Conservation (phyloP, 2,329 filamentous ascomycete species). For the Ophiocordyceps camponoti-floridani region DNA sequence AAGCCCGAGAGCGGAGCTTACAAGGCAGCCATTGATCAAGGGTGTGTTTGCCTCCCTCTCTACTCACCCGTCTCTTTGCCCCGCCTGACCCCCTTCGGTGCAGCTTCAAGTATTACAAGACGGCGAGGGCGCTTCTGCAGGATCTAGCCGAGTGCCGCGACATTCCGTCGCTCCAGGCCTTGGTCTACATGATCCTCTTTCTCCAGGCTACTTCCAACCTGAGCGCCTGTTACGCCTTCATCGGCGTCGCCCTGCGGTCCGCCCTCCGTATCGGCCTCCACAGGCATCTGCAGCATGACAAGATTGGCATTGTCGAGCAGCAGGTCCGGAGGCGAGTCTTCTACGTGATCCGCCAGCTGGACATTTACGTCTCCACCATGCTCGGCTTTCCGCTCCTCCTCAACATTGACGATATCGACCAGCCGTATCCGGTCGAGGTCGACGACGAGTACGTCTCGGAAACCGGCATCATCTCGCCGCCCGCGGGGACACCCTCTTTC, state of each 20-base stretch:
- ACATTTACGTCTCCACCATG: constrained; percentile 50
- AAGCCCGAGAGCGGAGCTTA: constrained; percentile 29
- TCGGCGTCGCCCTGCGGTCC: constrained; percentile 60
- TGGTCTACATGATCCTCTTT: constrained; percentile 68
- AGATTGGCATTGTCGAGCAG: constrained; percentile 43
- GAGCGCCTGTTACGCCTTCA: constrained; percentile 63
- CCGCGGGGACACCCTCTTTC: constrained; percentile 36
- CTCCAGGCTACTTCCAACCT: constrained; percentile 64
- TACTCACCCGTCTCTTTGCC: background rate
- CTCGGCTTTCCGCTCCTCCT: constrained; percentile 48
- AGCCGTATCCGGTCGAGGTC: constrained; percentile 44
- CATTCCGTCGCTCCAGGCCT: constrained; percentile 53
- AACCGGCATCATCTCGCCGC: constrained; percentile 34
- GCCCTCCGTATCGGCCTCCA: constrained; percentile 66
- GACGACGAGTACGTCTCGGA: constrained; percentile 51
- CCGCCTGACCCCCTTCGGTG: background rate
- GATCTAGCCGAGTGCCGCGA: constrained; percentile 56
- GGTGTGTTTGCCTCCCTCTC: constrained; percentile 19
- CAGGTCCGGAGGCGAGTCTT: constrained; percentile 48
- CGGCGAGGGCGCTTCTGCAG: constrained; percentile 45
- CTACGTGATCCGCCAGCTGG: constrained; percentile 51
- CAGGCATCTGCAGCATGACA: constrained; percentile 47
- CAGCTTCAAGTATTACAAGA: constrained; percentile 59
- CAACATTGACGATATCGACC: constrained; percentile 47
- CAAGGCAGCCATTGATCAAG: constrained; percentile 34